Percentiles rank a stretch among this genome's conserved stretches.
phyloP scores from a whole-genome alignment of 2,329 filamentous ascomycete genomes.

The Diaporthe citri region DNA sequence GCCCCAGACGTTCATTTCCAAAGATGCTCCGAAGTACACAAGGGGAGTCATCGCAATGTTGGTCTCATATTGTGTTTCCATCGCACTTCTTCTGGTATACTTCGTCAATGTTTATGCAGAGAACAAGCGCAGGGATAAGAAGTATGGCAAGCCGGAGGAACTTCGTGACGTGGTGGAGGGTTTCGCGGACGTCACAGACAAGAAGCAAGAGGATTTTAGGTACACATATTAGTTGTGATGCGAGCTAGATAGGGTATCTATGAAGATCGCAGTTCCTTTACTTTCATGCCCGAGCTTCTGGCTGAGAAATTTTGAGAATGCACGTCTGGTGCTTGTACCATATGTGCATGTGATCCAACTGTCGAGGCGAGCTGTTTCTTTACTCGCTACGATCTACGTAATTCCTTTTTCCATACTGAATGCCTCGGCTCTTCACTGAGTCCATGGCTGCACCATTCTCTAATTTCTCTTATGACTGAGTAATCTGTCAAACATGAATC shows the following conservation, averaged over 20 bases:
- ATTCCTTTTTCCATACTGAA: too few relatives aligned
- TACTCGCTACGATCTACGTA: too few relatives aligned
- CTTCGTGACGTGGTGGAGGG: slow-evolving; percentile 43
- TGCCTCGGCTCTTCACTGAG: too few relatives aligned
- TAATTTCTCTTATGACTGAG: too few relatives aligned
- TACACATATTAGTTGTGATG: slow-evolving; percentile 43
- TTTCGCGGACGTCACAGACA: slow-evolving; percentile 44
- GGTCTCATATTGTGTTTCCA: slow-evolving; percentile 50
- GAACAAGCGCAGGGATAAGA: slow-evolving; percentile 45
- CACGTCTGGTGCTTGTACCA: too few relatives aligned
- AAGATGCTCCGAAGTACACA: slow-evolving; percentile 54
- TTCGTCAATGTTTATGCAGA: slow-evolving; percentile 47
- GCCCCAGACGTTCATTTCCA: slow-evolving; percentile 54
- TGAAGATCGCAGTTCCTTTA: not conserved
- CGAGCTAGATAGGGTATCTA: too few relatives aligned
- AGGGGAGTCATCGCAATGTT: slow-evolving; percentile 53
- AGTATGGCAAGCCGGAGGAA: slow-evolving; percentile 44
- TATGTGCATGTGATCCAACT: too few relatives aligned
- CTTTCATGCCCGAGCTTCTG: not conserved
- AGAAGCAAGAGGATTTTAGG: slow-evolving; percentile 45
- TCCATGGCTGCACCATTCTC: too few relatives aligned
- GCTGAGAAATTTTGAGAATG: slow-evolving; percentile 46
- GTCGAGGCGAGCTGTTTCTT: too few relatives aligned
- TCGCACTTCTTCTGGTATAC: slow-evolving; percentile 49
- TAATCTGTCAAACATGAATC: too few relatives aligned